These are phyloP conservation scores for Sarocladium strictum DNA, from an alignment of 2,329 filamentous ascomycete species.

Conservation along the genomic window DNA sequence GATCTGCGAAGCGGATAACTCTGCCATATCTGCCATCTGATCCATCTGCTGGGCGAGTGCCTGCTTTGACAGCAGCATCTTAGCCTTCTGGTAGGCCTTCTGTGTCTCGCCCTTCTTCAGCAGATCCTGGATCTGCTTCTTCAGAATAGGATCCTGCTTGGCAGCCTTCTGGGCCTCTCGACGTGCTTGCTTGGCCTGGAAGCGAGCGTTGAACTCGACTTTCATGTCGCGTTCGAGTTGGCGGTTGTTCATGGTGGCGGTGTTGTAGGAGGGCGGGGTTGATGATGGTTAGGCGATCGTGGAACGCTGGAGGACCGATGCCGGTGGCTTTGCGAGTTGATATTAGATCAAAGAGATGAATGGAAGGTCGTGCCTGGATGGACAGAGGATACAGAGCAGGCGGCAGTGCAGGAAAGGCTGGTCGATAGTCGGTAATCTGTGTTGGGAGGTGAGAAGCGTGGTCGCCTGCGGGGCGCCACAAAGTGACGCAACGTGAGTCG, in stretches of 20 bases:
- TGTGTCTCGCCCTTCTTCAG: conserved; percentile 59
- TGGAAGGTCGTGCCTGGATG: not conserved
- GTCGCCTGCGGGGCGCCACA: conserved; percentile 14
- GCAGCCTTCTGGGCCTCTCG: conserved; percentile 55
- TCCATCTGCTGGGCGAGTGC: conserved; percentile 58
- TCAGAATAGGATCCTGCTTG: conserved; percentile 54
- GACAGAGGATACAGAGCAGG: too few species aligned
- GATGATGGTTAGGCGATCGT: not conserved
- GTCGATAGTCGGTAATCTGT: too few species aligned
- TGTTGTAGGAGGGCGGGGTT: not conserved
- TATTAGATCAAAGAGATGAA: not conserved
- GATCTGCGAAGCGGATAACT: conserved; percentile 54
- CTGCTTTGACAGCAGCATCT: conserved; percentile 56
- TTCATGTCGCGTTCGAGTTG: conserved; percentile 56
- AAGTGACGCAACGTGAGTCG: conserved; percentile 11
- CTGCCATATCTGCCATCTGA: conserved; percentile 59
- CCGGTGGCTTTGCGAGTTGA: not conserved
- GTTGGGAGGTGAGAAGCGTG: conserved; percentile 10
- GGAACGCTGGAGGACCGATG: not conserved
- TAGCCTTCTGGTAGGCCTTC: conserved; percentile 58
- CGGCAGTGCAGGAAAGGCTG: too few species aligned
- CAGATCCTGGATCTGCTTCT: conserved; percentile 58
- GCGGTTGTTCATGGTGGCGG: conserved; percentile 48
- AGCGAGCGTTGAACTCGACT: conserved; percentile 57
- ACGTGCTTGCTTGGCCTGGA: conserved; percentile 57